Evolutionary conservation across 805 yeast genomes (phyloP).

Genomic region (Peterozyma xylosa): DNA sequence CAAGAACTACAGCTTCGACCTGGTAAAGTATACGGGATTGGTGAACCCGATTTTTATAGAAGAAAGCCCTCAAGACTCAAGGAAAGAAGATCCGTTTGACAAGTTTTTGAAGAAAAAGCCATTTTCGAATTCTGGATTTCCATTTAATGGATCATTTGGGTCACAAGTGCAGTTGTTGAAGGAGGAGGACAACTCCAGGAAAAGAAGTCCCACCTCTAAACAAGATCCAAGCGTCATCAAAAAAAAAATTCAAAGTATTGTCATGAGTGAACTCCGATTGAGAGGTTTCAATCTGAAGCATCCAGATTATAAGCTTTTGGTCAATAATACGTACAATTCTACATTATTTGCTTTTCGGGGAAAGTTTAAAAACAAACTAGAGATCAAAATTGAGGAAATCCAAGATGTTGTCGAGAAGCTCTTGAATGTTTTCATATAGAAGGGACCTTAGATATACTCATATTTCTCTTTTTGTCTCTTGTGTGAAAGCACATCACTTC

Average conservation of each 20-base stretch:
- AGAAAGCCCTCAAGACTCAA: neutral
- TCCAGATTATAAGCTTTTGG: slow-evolving; percentile 25
- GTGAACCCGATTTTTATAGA: neutral
- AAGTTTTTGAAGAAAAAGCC: slow-evolving; percentile 2
- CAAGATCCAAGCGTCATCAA: slow-evolving; percentile 25
- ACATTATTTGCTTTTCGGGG: slow-evolving; percentile 29
- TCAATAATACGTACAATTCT: slow-evolving; percentile 25
- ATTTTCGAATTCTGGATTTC: slow-evolving; percentile 5
- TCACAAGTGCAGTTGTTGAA: neutral
- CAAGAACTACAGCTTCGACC: neutral
- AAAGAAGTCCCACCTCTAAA: slow-evolving; percentile 12
- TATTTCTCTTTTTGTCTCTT: too few species aligned
- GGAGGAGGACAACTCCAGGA: too few species aligned
- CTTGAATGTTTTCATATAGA: slow-evolving; percentile 18
- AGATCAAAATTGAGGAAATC: slow-evolving; percentile 20
- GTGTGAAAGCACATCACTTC: too few species aligned
- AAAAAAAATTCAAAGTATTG: slow-evolving; percentile 23
- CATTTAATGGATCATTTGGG: slow-evolving; percentile 13
- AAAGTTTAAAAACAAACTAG: slow-evolving; percentile 10
- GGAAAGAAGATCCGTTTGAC: slow-evolving; percentile 5
- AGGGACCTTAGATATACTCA: too few species aligned
- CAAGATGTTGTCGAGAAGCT: slow-evolving; percentile 27
- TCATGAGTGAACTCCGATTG: slow-evolving; percentile 27
- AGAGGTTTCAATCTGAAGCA: slow-evolving; percentile 22
- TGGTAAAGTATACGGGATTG: neutral